Evolutionary conservation across 2,329 filamentous ascomycete genomes (phyloP).

Genomic region (Sclerotinia spermophila): DNA sequence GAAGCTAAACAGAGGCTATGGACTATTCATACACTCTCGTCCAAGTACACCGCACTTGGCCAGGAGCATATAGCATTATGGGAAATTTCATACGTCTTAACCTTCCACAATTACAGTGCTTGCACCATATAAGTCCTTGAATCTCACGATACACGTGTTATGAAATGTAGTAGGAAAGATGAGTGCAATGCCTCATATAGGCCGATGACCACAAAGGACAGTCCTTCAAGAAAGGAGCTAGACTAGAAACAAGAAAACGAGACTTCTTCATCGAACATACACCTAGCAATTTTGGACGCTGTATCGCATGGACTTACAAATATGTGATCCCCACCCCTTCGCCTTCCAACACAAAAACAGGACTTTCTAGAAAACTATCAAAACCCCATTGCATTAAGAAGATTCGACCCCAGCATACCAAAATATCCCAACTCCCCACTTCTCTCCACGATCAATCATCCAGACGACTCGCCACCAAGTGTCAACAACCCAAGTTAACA

Average conservation of each 20-base stretch:
- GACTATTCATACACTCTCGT: background rate
- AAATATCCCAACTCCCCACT: background rate
- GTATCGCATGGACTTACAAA: background rate
- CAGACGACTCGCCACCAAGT: background rate
- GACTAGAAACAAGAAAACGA: background rate
- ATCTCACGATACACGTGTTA: background rate
- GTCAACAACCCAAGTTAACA: background rate
- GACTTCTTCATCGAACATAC: background rate
- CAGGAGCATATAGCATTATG: background rate
- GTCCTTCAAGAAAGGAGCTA: background rate
- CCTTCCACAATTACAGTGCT: background rate
- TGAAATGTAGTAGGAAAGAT: background rate
- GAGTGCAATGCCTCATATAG: background rate
- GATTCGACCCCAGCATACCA: background rate
- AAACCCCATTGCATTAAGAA: no score
- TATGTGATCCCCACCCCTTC: background rate
- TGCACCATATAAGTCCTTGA: background rate
- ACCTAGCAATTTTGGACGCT: background rate
- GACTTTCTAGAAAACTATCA: no score
- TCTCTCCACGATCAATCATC: background rate
- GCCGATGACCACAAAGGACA: background rate
- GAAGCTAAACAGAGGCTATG: background rate
- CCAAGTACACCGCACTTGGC: background rate
- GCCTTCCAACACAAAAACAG: no score
- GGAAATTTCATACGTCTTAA: background rate